Percentiles rank a stretch among this genome's conserved stretches.
phyloP scores from a whole-genome alignment of 345 rosid genomes.

The Sonneratia alba region DNA sequence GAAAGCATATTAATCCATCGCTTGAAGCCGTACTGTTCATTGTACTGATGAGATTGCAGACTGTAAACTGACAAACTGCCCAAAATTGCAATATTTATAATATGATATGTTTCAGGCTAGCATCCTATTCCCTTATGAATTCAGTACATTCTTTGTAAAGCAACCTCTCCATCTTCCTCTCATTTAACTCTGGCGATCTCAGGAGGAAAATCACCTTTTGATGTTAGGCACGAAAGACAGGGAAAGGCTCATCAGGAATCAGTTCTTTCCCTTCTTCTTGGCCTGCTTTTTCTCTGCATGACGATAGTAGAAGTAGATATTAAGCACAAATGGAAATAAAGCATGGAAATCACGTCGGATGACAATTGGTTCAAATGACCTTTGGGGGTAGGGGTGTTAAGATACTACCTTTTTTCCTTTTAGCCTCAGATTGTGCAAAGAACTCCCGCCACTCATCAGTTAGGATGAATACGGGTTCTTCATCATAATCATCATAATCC shows the following conservation, averaged over 20 bases:
- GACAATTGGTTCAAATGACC: too few relatives aligned
- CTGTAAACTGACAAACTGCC: not conserved
- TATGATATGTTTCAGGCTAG: not conserved
- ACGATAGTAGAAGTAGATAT: not conserved
- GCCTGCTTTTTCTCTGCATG: conserved; percentile 10
- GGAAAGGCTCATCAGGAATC: not conserved
- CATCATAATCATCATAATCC: conserved; percentile 23
- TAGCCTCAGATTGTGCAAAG: conserved; percentile 54
- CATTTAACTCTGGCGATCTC: not conserved
- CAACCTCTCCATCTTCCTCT: not conserved
- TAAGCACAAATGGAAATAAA: not conserved
- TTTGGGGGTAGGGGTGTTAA: too few relatives aligned
- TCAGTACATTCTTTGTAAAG: not conserved
- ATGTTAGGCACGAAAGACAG: not conserved
- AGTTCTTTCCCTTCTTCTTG: conserved; percentile 5
- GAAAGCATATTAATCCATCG: not conserved
- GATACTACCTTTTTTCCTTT: conserved; percentile 30
- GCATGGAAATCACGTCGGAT: too few relatives aligned
- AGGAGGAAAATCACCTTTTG: not conserved
- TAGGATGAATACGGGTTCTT: conserved; percentile 42
- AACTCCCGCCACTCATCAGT: conserved; percentile 60
- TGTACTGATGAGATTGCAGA: not conserved
- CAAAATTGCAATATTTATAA: not conserved
- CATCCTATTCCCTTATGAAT: not conserved
- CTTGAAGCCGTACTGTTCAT: not conserved